Evolutionary conservation across 176 grass and related monocot species (phyloP), one percentile per base, ranked within the genome.

Genomic region (Hyparrhenia diplandra): DNA sequence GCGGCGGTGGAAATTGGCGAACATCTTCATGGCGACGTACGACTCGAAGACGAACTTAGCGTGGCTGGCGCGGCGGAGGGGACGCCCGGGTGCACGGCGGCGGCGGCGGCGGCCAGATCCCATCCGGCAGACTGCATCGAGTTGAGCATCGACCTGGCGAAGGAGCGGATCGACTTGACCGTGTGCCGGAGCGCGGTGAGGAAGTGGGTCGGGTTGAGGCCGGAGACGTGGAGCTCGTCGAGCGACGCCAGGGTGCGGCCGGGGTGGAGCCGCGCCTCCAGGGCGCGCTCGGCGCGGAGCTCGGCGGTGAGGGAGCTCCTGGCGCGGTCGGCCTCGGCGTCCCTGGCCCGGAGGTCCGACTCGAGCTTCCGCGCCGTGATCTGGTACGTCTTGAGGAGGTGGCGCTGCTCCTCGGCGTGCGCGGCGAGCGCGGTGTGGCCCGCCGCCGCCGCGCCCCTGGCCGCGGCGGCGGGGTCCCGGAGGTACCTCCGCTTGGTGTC

Each of bases 181-280:
- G 91, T 36, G 85, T 81, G 89, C 5, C 93, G 93, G 42, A 99
- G 84, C 10, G 87, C 89, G 21, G 91, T 79, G 59, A 99, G 88
- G 85, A 96, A 96, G 85, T 99, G 93, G 66, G 90, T 99, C 30
- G 97, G 85, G 77, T 91, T 99, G 67, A 99, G 78, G 47, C 91
- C 97, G 14, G 97, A 99, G 85, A 90, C 32, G 59, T 92, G 97
- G 80, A 99, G 97, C 2, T 87, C 87, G 42, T 96, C 89, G 36
- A 96, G 87, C 16, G 89, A 81, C 0, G 91, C 83, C 2, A 99
- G 90, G 14, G 90, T 94, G 10, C 93, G 89, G 11, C 97, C 92
- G 0, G 93, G 93, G 72, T 95, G 88, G 64, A 93, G 85, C 3
- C 83, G 85, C 27, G 87, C 87, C 42, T 99, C 91, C 13, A 99